Evolutionary conservation across 2,329 filamentous ascomycete genomes (phyloP), one percentile per base, ranked within the genome.

Genomic region (Xylaria sp.): DNA sequence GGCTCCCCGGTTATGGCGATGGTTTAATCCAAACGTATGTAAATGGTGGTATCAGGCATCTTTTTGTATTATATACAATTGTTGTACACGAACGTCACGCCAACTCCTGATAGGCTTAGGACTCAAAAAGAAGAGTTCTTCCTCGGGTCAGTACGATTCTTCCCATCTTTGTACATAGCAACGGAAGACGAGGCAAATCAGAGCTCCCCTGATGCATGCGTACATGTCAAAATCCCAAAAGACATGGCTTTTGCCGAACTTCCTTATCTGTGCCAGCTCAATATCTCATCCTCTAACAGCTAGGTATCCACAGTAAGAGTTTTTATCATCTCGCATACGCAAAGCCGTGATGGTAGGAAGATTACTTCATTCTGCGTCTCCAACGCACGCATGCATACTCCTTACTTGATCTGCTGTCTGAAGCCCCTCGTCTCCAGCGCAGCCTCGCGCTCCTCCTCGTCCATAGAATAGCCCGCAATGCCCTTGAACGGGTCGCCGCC

Each of bases 401-500:
- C 25, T 71, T 43, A 78, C 73, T 80, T 80, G 54, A 80, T 79
- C 78, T 82, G 82, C 80, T 88, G 85, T 74, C 87, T 82, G 74
- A 86, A 89, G 0, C 87, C 86, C 71, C 84, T 83, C 55, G 80
- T 82, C 66, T 83, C 79, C 73, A 80, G 71, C 61, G 83, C 79
- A 71, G 79, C 75, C 57, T 83, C 79, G 52, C 73, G 75, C 78
- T 82, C 76, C 41, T 83, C 80, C 18, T 81, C 81, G 52, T 81
- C 83, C 74, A 79, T 75, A 57, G 79, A 78, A 51, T 79, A 81
- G 58, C 83, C 84, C 51, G 83, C 78, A 61, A 86, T 80, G 18
- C 81, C 85, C 75, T 79, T 82, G 78, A 96, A 94, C 51, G 93
- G 92, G 84, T 96, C 75, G 83, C 94, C 86, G 4, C 86, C 89